A percentile compares a stretch with the other conserved stretches of the same genome.
These are phyloP conservation scores for Exophiala calicioides DNA, from an alignment of 2,329 filamentous ascomycete species.

Conservation along the genomic window DNA sequence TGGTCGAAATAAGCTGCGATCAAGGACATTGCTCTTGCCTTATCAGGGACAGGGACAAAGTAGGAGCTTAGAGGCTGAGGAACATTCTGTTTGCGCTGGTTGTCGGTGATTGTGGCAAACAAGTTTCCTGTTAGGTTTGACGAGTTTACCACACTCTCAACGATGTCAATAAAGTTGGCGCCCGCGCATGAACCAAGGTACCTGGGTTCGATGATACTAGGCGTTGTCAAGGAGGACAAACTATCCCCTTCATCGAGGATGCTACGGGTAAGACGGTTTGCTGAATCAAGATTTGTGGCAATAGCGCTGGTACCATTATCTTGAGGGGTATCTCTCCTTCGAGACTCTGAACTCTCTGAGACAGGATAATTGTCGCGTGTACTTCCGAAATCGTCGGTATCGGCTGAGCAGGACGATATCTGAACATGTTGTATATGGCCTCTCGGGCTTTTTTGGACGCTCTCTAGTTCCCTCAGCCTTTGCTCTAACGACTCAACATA, in stretches of 20 bases:
- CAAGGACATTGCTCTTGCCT: background rate
- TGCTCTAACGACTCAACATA: background rate
- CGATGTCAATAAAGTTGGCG: background rate
- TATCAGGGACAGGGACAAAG: background rate
- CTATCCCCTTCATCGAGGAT: background rate
- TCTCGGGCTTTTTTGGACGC: background rate
- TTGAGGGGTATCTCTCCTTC: too few species aligned
- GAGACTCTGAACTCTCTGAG: too few species aligned
- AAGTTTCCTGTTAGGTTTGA: background rate
- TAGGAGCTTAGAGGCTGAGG: background rate
- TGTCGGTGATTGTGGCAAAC: background rate
- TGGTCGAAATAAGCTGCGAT: constrained; percentile 46
- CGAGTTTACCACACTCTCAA: background rate
- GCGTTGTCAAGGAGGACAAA: background rate
- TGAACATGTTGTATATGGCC: background rate
- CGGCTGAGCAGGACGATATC: too few species aligned
- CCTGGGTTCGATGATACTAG: background rate
- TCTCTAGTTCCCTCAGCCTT: background rate
- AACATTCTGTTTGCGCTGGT: background rate
- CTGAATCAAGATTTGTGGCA: background rate
- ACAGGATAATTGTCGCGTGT: too few species aligned
- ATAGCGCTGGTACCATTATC: too few species aligned
- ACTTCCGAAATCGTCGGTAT: too few species aligned
- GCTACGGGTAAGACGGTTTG: background rate
- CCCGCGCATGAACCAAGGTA: background rate